phyloP scores from a whole-genome alignment of 177 flowering plant genomes.

The Vitis hybrid region DNA sequence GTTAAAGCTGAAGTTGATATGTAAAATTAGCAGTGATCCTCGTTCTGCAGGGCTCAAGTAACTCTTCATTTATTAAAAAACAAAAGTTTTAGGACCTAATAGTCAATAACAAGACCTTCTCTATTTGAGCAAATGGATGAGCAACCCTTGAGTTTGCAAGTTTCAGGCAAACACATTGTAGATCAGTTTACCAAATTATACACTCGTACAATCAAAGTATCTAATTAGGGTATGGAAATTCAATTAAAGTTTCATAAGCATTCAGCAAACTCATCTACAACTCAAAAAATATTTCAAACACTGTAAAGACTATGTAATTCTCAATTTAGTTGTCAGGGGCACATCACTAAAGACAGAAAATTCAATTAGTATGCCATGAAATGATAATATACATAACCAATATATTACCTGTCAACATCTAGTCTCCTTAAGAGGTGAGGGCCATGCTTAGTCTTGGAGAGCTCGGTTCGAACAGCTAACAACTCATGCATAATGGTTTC shows the following conservation, averaged over 20 bases:
- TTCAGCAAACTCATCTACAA: not conserved
- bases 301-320: not conserved
- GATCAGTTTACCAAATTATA: not conserved
- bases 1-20: no score
- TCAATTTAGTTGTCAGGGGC: not conserved
- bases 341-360: not conserved
- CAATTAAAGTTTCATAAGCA: not conserved
- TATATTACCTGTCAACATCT: slow-evolving; percentile 74
- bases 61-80: no score
- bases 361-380: not conserved
- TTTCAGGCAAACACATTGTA: not conserved
- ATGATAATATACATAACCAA: not conserved
- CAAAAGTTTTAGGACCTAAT: no score
- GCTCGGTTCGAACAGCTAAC: slow-evolving; percentile 52
- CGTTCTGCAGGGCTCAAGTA: no score
- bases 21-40: no score
- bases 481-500: slow-evolving; percentile 76
- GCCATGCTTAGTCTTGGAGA: slow-evolving; percentile 87
- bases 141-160: no score
- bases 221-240: not conserved
- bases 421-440: slow-evolving; percentile 76
- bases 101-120: not conserved
- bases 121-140: not conserved
- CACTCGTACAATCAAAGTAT: not conserved
- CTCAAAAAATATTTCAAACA: not conserved